These are phyloP conservation scores for Primulina huaijiensis DNA, from an alignment of 257 asterid species.

Conservation along the genomic window DNA sequence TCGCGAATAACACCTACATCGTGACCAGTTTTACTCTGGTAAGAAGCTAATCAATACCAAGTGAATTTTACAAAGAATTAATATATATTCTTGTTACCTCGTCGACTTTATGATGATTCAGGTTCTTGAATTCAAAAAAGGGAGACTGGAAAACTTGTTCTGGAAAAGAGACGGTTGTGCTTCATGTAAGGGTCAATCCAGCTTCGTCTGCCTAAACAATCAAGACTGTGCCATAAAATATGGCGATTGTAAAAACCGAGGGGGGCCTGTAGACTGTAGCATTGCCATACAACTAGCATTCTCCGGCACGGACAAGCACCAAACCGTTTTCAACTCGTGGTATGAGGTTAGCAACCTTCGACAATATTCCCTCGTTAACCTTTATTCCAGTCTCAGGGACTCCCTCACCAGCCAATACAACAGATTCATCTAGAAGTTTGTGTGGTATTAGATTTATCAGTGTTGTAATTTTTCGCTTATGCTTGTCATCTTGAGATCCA, in stretches of 20 bases:
- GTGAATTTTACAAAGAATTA: conserved; percentile 2
- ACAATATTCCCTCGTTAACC: conserved; percentile 80
- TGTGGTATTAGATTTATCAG: conserved; percentile 1
- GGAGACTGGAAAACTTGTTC: conserved; percentile 84
- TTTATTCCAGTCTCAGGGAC: conserved; percentile 70
- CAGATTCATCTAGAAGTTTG: conserved; percentile 45
- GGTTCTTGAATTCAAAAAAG: conserved; percentile 83
- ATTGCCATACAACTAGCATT: conserved; percentile 83
- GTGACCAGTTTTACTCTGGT: conserved; percentile 96
- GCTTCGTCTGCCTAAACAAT: conserved; percentile 70
- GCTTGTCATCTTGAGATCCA: not conserved
- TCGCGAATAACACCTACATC: conserved; percentile 57
- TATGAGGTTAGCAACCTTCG: conserved; percentile 89
- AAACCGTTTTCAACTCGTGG: conserved; percentile 88
- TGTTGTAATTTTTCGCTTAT: conserved; percentile 11
- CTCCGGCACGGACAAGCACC: conserved; percentile 92
- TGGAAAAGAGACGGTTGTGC: conserved; percentile 93
- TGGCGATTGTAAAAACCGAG: conserved; percentile 60
- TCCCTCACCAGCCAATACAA: conserved; percentile 77
- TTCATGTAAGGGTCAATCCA: conserved; percentile 57
- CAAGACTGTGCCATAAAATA: conserved; percentile 91
- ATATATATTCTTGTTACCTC: conserved; percentile 1
- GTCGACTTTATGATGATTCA: conserved; percentile 23
- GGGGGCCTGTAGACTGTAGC: conserved; percentile 87
- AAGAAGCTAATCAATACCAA: conserved; percentile 29